These are phyloP conservation scores for Centella asiatica DNA, from an alignment of 129 eudicot genomes.

Conservation along the genomic window DNA sequence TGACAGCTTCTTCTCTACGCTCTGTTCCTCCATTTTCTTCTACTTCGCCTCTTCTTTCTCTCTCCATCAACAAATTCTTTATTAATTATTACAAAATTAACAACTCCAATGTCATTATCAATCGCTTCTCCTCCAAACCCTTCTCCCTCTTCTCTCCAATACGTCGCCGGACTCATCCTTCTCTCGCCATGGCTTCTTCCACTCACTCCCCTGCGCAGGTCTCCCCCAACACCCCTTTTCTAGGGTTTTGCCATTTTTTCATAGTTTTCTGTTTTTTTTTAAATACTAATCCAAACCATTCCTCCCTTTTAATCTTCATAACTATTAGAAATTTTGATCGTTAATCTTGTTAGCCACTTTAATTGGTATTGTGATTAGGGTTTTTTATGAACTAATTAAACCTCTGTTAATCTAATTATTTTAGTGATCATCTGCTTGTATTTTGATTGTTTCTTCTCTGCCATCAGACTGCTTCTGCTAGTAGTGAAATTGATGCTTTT, in stretches of 20 bases:
- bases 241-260: no score
- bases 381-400: no score
- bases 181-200: constrained; percentile 47
- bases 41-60: constrained; percentile 1
- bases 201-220: constrained; percentile 39
- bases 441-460: neutral
- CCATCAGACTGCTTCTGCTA: constrained; percentile 44
- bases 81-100: neutral
- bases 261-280: neutral
- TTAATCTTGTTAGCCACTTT: no score
- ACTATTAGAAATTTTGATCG: no score
- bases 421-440: neutral
- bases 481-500: constrained; percentile 29
- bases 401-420: no score
- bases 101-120: neutral
- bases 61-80: neutral
- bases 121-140: constrained; percentile 14
- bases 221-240: no score
- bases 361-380: no score
- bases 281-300: no score
- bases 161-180: constrained; percentile 21
- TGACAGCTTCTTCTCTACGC: constrained; percentile 19
- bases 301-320: no score
- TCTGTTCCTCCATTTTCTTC: constrained; percentile 21
- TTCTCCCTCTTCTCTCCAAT: constrained; percentile 20